Percentiles rank a stretch among this genome's conserved stretches.
Conservation (phyloP, 371 early-diverging fungal species). For the Coemansia sp. region DNA sequence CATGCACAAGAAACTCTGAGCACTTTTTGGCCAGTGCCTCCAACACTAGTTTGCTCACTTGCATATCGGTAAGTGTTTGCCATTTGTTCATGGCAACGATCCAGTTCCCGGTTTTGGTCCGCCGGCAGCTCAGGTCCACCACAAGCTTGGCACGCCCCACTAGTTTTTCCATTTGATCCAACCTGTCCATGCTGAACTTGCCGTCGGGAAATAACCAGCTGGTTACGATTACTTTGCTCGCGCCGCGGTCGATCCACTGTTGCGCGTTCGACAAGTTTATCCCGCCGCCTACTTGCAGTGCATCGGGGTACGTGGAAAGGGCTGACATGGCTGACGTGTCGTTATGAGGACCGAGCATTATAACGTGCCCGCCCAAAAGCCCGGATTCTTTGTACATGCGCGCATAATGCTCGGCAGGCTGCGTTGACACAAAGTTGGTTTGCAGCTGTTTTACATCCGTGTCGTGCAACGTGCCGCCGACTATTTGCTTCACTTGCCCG, state of each 20-base stretch:
- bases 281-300: slow-evolving; percentile 95
- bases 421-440: slow-evolving; percentile 92
- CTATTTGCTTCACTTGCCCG: slow-evolving; percentile 97
- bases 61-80: slow-evolving; percentile 92
- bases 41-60: slow-evolving; percentile 68
- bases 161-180: slow-evolving; percentile 59
- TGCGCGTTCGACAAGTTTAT: slow-evolving; percentile 84
- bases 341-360: slow-evolving; percentile 89
- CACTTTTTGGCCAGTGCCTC: slow-evolving; percentile 71
- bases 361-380: slow-evolving; percentile 89
- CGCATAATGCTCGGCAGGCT: slow-evolving; percentile 76
- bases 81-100: slow-evolving; percentile 95
- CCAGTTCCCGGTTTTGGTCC: slow-evolving; percentile 68
- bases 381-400: slow-evolving; percentile 69
- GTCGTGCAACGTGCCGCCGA: slow-evolving; percentile 88
- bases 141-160: slow-evolving; percentile 84
- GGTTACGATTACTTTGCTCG: slow-evolving; percentile 93
- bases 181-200: slow-evolving; percentile 66
- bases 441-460: slow-evolving; percentile 57
- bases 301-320: slow-evolving; percentile 79
- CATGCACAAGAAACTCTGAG: slow-evolving; percentile 95
- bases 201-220: slow-evolving; percentile 88
- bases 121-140: slow-evolving; percentile 90
- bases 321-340: slow-evolving; percentile 85
- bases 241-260: slow-evolving; percentile 84